Evolutionary conservation across 352 stramenopile genomes (phyloP).

Genomic region (Phytophthora agathidicida): DNA sequence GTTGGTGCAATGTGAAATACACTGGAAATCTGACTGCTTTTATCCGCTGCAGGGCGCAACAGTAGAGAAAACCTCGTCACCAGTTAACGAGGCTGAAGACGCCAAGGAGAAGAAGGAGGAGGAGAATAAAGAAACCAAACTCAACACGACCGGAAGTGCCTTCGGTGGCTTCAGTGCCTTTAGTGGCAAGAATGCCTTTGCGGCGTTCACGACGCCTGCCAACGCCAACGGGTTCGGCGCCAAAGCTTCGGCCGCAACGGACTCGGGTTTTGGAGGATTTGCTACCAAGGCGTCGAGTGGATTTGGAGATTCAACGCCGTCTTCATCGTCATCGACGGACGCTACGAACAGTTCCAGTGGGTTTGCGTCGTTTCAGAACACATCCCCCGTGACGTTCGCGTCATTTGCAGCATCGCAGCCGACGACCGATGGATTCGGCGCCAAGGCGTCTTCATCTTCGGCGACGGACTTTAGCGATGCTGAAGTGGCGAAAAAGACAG

Average conservation of each 20-base stretch:
- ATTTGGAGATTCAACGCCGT: constrained; percentile 27
- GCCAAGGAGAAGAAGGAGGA: constrained; percentile 12
- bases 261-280: constrained; percentile 12
- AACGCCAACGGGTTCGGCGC: constrained; percentile 31
- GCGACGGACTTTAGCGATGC: constrained; percentile 52
- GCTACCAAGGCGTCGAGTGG: constrained; percentile 16
- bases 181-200: constrained; percentile 54
- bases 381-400: constrained; percentile 50
- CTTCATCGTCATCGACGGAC: constrained; percentile 16
- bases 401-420: constrained; percentile 56
- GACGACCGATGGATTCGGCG: constrained; percentile 45
- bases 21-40: not conserved
- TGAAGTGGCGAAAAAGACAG: constrained; percentile 57
- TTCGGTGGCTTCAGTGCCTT: constrained; percentile 64
- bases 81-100: constrained; percentile 13
- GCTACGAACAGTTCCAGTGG: constrained; percentile 34
- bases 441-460: constrained; percentile 38
- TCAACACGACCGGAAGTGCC: constrained; percentile 41
- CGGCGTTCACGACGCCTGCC: constrained; percentile 40
- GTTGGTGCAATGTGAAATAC: not conserved
- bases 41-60: constrained; percentile 3
- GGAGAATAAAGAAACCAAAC: constrained; percentile 22
- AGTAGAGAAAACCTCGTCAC: constrained; percentile 12
- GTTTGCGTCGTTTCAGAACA: constrained; percentile 64
- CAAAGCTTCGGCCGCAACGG: constrained; percentile 16